Evolutionary conservation across 768 basidiomycete genomes (phyloP).

Genomic region (Termitomyces eurrhizus): DNA sequence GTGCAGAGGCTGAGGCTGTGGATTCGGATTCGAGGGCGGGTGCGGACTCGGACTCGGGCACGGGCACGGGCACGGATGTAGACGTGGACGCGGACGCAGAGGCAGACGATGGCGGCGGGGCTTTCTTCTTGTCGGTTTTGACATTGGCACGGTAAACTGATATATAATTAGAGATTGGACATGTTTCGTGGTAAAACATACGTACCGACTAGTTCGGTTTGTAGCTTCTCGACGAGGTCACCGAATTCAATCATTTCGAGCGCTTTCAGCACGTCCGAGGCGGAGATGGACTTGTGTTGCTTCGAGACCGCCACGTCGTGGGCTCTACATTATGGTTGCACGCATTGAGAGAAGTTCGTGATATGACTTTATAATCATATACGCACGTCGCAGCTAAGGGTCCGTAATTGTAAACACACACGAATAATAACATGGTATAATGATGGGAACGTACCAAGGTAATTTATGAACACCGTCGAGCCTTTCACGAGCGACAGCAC

Average conservation of each 20-base stretch:
- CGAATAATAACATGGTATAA: too few species aligned
- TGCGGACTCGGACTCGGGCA: not conserved
- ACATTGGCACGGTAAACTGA: conserved; percentile 62
- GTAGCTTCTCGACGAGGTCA: conserved; percentile 61
- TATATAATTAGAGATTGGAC: conserved; percentile 19
- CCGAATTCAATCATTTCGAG: conserved; percentile 76
- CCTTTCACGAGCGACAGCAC: conserved; percentile 81
- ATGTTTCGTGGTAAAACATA: conserved; percentile 1
- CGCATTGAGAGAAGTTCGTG: too few species aligned
- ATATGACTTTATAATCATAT: too few species aligned
- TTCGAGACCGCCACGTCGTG: conserved; percentile 88
- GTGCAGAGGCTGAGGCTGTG: conserved; percentile 14
- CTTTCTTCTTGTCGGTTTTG: conserved; percentile 59
- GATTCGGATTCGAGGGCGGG: conserved; percentile 14
- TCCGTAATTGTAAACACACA: too few species aligned
- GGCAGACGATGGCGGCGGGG: conserved; percentile 19
- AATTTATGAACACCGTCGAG: conserved; percentile 94
- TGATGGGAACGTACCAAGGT: conserved; percentile 35
- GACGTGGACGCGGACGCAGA: conserved; percentile 21
- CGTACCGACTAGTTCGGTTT: conserved; percentile 62
- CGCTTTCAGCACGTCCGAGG: conserved; percentile 86
- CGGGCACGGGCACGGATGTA: not conserved
- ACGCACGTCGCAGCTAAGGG: too few species aligned
- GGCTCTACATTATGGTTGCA: too few species aligned
- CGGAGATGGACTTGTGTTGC: conserved; percentile 79